Evolutionary conservation across 768 basidiomycete species (phyloP), one percentile per base, ranked within the genome.

Genomic region (Amylocystis lapponica): DNA sequence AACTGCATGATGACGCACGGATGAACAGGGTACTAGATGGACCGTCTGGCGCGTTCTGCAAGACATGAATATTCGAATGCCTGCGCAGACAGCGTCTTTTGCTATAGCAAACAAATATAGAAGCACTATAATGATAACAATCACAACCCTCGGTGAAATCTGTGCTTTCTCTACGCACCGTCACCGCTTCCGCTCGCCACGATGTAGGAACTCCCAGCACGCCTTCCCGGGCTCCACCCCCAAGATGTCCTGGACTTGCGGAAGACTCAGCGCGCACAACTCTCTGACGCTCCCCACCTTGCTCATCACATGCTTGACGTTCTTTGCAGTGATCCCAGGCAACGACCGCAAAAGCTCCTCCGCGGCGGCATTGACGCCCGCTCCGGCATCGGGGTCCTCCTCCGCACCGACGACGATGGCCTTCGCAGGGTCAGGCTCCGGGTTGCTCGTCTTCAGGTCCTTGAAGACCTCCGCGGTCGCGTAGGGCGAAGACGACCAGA

Each of bases 401-500:
- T 87, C 89, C 0, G 85, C 82, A 7, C 95, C 96, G 17, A 92
- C 71, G 2, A 80, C 65, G 30, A 92, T 78, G 0, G 96, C 93
- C 31, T 76, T 76, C 12, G 67, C 56, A 8, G 81, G 75, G 48
- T 95, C 86, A 0, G 96, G 96, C 59, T 99, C 91, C 0, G 77
- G 65, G 35, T 78, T 76, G 53, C 84, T 81, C 25, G 66, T 48
- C 57, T 99, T 99, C 26, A 99, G 80, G 57, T 97, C 96, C 36
- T 77, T 79, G 70, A 98, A 94, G 43, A 98, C 92, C 45, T 92
- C 85, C 0, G 90, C 76, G 0, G 91, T 93, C 16, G 87, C 86
- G 56, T 92, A 89, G 0, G 96, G 90, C 1, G 94, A 97, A 2
- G 93, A 93, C 0, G 93, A 93, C 96, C 96, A 98, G 59, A 99